Evolutionary conservation across 2,329 filamentous ascomycete species (phyloP), one percentile per base, ranked within the genome.

Genomic region (Aspergillus niger): DNA sequence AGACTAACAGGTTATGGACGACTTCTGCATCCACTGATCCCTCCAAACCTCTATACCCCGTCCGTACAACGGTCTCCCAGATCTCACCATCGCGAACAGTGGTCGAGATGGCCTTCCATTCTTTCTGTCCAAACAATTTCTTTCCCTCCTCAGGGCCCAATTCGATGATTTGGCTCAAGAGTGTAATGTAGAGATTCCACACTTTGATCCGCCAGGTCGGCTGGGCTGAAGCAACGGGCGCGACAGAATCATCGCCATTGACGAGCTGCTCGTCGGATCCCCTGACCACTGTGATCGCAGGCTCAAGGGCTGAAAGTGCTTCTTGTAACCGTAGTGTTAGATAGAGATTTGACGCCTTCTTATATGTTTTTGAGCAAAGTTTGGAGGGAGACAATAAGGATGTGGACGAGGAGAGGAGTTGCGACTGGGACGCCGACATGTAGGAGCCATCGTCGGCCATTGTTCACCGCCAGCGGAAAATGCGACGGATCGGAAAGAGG

Each of bases 121-220:
- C 89, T 71, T 91, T 87, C 55, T 87, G 88, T 3, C 95, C 95
- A 79, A 98, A 96, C 11, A 89, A 85, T 55, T 89, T 86, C 80
- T 95, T 97, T 53, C 94, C 95, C 76, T 97, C 93, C 67, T 97
- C 91, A 1, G 91, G 83, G 58, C 92, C 92, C 72, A 98, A 82
- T 71, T 98, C 94, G 38, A 96, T 82, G 65, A 97, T 90, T 41
- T 92, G 90, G 79, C 97, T 97, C 64, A 98, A 82, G 54, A 97
- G 89, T 17, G 93, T 97, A 66, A 98, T 85, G 75, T 98, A 99
- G 70, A 99, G 84, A 76, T 92, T 97, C 95, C 95, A 99, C 65
- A 98, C 90, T 78, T 98, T 99, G 76, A 97, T 90, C 66, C 93
- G 84, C 59, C 91, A 95, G 32, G 89, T 90, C 66, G 90, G 87